Evolutionary conservation across 2,329 filamentous ascomycete species (phyloP).

Genomic region (Fusarium mundagurra): DNA sequence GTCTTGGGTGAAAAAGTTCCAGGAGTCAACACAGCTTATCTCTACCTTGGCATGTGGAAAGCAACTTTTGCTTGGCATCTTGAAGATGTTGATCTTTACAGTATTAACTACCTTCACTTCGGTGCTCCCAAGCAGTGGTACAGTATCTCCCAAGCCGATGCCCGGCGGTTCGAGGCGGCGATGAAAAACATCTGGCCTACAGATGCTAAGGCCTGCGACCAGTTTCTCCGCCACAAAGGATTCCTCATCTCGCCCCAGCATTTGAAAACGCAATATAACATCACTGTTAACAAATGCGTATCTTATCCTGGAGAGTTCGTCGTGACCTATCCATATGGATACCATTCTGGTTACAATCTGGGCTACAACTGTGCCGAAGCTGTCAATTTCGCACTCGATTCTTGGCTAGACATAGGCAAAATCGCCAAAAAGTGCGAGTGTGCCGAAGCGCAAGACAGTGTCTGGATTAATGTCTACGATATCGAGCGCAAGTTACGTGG

Average conservation of each 20-base stretch:
- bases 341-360: constrained; percentile 97
- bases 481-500: constrained; percentile 94
- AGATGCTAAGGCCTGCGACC: constrained; percentile 93
- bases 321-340: constrained; percentile 97
- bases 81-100: constrained; percentile 98
- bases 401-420: constrained; percentile 93
- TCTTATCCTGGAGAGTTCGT: constrained; percentile 98
- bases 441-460: constrained; percentile 92
- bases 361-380: constrained; percentile 99
- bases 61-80: constrained; percentile 99
- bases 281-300: constrained; percentile 94
- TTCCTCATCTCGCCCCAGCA: constrained; percentile 94
- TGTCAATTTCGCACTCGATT: constrained; percentile 96
- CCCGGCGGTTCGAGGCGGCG: constrained; percentile 88
- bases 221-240: constrained; percentile 97
- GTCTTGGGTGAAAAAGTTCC: constrained; percentile 95
- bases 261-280: constrained; percentile 87
- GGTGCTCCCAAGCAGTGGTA: constrained; percentile 99
- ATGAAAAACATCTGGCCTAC: constrained; percentile 97
- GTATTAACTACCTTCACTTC: constrained; percentile 99
- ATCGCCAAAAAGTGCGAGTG: constrained; percentile 98
- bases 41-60: constrained; percentile 99
- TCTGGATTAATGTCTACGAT: constrained; percentile 97
- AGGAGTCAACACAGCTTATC: constrained; percentile 96
- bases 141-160: constrained; percentile 96